phyloP scores from a whole-genome alignment of 2,329 filamentous ascomycete genomes.

The Colletotrichum truncatum region DNA sequence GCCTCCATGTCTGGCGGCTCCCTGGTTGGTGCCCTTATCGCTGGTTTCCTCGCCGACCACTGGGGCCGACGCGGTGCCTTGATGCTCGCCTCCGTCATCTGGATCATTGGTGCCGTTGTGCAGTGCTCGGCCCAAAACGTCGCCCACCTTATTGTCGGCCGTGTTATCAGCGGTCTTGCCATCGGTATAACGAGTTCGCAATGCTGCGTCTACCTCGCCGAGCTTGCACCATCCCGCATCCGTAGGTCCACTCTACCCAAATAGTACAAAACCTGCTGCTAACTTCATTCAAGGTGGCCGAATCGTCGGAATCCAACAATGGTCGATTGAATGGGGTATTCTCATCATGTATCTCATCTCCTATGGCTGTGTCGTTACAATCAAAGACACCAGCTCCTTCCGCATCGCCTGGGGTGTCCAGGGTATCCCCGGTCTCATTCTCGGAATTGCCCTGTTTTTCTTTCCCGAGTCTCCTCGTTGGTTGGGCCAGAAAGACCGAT shows the following conservation, averaged over 20 bases:
- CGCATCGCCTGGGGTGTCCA: conserved; percentile 50
- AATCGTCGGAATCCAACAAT: conserved; percentile 77
- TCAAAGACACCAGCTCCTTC: conserved; percentile 69
- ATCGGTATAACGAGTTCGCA: conserved; percentile 75
- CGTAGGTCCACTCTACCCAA: too few species aligned
- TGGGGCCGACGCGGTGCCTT: conserved; percentile 55
- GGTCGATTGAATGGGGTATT: conserved; percentile 75
- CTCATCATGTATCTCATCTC: conserved; percentile 77
- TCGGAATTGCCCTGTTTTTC: conserved; percentile 33
- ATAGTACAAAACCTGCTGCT: too few species aligned
- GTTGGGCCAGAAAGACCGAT: conserved; percentile 30
- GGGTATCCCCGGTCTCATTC: conserved; percentile 33
- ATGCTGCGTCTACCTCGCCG: conserved; percentile 74
- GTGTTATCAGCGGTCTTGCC: conserved; percentile 70
- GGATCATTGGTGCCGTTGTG: conserved; percentile 67
- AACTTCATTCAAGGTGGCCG: conserved; percentile 54
- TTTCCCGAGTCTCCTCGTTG: conserved; percentile 29
- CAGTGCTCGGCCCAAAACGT: conserved; percentile 67
- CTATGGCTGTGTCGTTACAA: conserved; percentile 67
- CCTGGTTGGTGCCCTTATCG: conserved; percentile 57
- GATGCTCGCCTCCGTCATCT: conserved; percentile 56
- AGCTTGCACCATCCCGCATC: conserved; percentile 65
- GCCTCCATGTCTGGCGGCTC: conserved; percentile 62
- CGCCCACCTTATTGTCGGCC: conserved; percentile 61
- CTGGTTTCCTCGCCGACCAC: conserved; percentile 59